phyloP scores from a whole-genome alignment of 2,329 filamentous ascomycete species.

The Aspergillus luchuensis region DNA sequence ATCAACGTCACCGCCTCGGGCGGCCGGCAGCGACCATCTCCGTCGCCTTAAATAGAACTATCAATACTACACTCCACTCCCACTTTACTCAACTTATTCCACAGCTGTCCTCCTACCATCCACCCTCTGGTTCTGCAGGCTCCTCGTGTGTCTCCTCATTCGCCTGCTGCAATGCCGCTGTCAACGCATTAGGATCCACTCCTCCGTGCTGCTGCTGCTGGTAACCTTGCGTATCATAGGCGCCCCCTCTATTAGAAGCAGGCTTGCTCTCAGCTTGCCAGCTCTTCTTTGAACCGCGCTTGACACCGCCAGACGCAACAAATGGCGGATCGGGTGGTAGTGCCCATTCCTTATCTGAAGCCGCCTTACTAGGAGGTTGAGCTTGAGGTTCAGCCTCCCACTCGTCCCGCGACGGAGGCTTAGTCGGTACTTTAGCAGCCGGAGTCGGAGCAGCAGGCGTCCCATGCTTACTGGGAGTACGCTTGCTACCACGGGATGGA shows the following conservation, averaged over 20 bases:
- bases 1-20: slow-evolving; percentile 11
- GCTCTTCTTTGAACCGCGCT: not conserved
- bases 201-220: not conserved
- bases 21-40: slow-evolving; percentile 1
- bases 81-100: not conserved
- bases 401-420: not conserved
- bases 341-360: not conserved
- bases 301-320: not conserved
- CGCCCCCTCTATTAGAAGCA: not conserved
- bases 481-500: not conserved
- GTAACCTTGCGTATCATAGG: not conserved
- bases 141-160: not conserved
- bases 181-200: not conserved
- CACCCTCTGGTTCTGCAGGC: not conserved
- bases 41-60: not conserved
- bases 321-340: not conserved
- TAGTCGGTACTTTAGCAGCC: not conserved
- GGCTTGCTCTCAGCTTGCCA: not conserved
- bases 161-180: not conserved
- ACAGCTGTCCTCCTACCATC: not conserved
- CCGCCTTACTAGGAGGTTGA: not conserved
- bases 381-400: not conserved
- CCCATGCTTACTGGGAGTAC: not conserved
- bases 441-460: not conserved
- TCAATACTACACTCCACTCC: not conserved